Evolutionary conservation across 805 yeast genomes (phyloP), one percentile per base, ranked within the genome.

Genomic region (Torulaspora indica): DNA sequence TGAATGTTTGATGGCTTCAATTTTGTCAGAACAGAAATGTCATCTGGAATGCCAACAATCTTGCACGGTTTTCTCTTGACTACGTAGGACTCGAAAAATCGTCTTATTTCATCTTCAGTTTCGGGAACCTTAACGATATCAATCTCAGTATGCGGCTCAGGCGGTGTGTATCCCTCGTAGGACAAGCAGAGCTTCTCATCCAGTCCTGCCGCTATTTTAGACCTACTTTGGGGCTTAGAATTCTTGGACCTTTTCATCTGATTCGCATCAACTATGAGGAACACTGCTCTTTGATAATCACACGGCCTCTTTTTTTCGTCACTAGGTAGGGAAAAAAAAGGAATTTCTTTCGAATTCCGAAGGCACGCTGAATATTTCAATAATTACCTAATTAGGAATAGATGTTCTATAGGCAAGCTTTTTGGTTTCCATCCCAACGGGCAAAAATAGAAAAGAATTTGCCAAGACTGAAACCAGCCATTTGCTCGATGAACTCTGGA

Each of bases 11-110:
- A 64, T 5, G 71, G 56, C 8, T 56, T 53, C 47, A 78, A 70
- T 4, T 55, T 36, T 1, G 53, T 52, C 4, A 68, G 30, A 17
- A 70, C 63, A 28, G 75, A 46, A 1, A 61, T 70, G 10, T 39
- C 25, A 0, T 66, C 62, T 3, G 67, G 46, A 5, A 60, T 48
- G 3, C 76, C 77, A 5, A 60, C 57, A 27, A 78, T 68, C 39
- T 77, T 67, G 18, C 74, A 77, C 2, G 88, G 87, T 37, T 63
- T 72, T 39, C 82, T 58, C 2, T 57, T 51, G 12, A 52, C 46
- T 7, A 79, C 68, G 55, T 63, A 77, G 3, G 63, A 45, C 10
- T 57, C 46, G 49, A 68, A 74, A 53, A 78, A 77, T 4, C 47
- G 47, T 3, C 42, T 41, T 5, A 52, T 37, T 4, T 56, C 54